Evolutionary conservation across 2,329 filamentous ascomycete genomes (phyloP).

Genomic region (Verticillium tricorpus): DNA sequence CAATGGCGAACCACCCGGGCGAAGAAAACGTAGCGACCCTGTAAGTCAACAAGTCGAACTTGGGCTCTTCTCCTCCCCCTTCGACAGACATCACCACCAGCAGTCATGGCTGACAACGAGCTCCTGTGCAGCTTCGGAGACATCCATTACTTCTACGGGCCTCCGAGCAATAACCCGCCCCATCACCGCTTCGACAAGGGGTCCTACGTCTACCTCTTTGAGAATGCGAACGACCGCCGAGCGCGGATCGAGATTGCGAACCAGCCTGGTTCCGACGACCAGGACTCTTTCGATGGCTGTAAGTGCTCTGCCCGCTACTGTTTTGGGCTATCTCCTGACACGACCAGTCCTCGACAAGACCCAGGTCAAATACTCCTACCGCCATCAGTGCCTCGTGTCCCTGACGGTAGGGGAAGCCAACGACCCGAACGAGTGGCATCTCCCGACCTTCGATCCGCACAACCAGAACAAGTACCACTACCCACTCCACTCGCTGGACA

Average conservation of each 20-base stretch:
- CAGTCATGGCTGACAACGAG: conserved; percentile 17
- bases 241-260: conserved; percentile 76
- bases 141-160: conserved; percentile 72
- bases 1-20: conserved; percentile 41
- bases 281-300: conserved; percentile 77
- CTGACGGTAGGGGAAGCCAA: conserved; percentile 54
- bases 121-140: conserved; percentile 60
- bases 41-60: conserved; percentile 28
- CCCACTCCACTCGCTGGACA: conserved; percentile 67
- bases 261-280: conserved; percentile 66
- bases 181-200: conserved; percentile 78
- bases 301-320: conserved; percentile 27
- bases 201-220: conserved; percentile 77
- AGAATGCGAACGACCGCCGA: conserved; percentile 62
- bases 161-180: conserved; percentile 61
- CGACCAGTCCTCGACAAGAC: conserved; percentile 62
- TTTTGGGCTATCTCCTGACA: not conserved
- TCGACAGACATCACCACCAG: not conserved
- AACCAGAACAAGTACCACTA: conserved; percentile 79
- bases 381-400: conserved; percentile 67
- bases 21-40: conserved; percentile 48
- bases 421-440: conserved; percentile 63
- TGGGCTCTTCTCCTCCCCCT: not conserved
- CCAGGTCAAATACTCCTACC: conserved; percentile 66
- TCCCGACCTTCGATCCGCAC: conserved; percentile 65